These are phyloP conservation scores for Sclerotinia glacialis DNA, from an alignment of 2,329 filamentous ascomycete genomes.

Conservation along the genomic window DNA sequence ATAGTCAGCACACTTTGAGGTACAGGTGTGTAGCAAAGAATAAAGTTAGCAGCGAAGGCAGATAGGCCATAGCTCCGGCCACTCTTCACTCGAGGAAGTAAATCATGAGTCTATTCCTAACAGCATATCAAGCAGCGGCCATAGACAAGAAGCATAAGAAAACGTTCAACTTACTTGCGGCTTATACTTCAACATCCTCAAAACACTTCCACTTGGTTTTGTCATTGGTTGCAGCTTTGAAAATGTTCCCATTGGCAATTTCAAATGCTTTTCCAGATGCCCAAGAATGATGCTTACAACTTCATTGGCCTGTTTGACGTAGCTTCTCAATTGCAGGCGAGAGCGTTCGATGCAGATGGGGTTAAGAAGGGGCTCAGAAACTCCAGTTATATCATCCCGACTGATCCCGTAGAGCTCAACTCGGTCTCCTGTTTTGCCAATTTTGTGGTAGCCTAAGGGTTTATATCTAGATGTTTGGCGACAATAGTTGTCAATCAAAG, in stretches of 20 bases:
- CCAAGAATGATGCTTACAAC: background rate
- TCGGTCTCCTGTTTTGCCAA: constrained; percentile 3
- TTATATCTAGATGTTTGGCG: constrained; percentile 2
- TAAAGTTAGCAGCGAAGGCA: background rate
- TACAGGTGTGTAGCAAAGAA: background rate
- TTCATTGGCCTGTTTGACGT: background rate
- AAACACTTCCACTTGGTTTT: constrained; percentile 8
- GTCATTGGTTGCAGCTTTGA: background rate
- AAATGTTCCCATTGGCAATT: background rate
- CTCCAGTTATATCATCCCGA: constrained; percentile 14
- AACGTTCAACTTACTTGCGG: background rate
- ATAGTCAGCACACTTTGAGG: background rate
- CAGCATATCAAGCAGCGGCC: too few species aligned
- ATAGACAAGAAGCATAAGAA: too few species aligned
- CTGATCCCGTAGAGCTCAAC: constrained; percentile 9
- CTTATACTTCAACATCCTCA: constrained; percentile 8
- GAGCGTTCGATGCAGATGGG: constrained; percentile 3
- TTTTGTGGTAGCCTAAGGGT: constrained; percentile 12
- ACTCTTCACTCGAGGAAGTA: background rate
- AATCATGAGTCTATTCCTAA: background rate
- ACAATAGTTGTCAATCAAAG: background rate
- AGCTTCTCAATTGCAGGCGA: background rate
- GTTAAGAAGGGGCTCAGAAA: constrained; percentile 15
- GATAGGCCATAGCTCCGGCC: background rate
- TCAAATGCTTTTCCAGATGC: constrained; percentile 12